These are phyloP conservation scores for Podosphaera fusca DNA, from an alignment of 2,329 filamentous ascomycete genomes.

Conservation along the genomic window DNA sequence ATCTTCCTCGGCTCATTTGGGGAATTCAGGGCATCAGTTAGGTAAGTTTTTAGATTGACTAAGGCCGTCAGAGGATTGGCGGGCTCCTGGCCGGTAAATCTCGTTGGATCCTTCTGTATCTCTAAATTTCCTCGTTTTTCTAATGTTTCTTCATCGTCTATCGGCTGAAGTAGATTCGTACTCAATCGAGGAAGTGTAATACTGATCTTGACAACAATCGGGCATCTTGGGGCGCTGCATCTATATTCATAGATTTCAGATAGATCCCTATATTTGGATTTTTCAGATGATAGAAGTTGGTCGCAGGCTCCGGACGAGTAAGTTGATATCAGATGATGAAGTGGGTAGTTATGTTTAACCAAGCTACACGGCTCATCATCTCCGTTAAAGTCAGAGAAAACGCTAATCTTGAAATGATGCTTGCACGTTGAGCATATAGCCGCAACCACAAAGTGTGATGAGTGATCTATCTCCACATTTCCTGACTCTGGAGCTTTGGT, in stretches of 20 bases:
- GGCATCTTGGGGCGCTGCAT: slow-evolving; percentile 35
- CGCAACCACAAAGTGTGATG: slow-evolving; percentile 30
- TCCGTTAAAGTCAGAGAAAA: slow-evolving; percentile 23
- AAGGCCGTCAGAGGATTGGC: slow-evolving; percentile 31
- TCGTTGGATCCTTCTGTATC: slow-evolving; percentile 25
- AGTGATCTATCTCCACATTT: slow-evolving; percentile 18
- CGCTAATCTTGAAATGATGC: slow-evolving; percentile 33
- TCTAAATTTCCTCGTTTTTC: slow-evolving; percentile 28
- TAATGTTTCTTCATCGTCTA: slow-evolving; percentile 30
- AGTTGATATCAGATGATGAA: slow-evolving; percentile 34
- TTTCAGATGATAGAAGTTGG: slow-evolving; percentile 10
- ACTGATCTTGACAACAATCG: slow-evolving; percentile 26
- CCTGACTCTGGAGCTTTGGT: slow-evolving; percentile 20
- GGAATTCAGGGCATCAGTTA: slow-evolving; percentile 28
- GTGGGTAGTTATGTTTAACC: slow-evolving; percentile 22
- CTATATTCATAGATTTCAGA: slow-evolving; percentile 26
- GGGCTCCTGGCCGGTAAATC: slow-evolving; percentile 24
- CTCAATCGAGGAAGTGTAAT: slow-evolving; percentile 29
- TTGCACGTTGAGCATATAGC: slow-evolving; percentile 38
- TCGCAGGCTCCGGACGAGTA: slow-evolving; percentile 19
- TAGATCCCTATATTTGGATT: slow-evolving; percentile 10
- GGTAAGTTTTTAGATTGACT: slow-evolving; percentile 32
- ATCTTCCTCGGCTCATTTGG: slow-evolving; percentile 29
- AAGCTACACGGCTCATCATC: slow-evolving; percentile 14
- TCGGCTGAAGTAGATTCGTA: slow-evolving; percentile 22